Base-by-base conservation (phyloP, 2,329 filamentous ascomycete species). In the Penicillium sp. region DNA sequence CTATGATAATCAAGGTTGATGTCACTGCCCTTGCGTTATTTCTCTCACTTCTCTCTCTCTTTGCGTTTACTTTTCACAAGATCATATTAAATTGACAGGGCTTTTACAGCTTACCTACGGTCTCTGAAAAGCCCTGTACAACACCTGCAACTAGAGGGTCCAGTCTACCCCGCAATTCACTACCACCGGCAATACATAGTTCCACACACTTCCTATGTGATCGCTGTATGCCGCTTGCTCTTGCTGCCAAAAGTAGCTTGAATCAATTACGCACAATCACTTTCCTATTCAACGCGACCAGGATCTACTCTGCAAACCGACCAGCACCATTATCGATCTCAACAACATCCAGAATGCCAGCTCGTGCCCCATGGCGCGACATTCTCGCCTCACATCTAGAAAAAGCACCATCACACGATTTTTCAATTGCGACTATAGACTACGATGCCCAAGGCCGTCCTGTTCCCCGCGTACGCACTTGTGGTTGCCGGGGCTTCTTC, bases 401-500 rank as follows among this genome's bases (percentile, higher is more conserved):
- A 14, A 43, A 58, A 47, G 57, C 54, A 16, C 46, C 50, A 5
- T 44, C 49, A 7, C 52, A 60, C 10, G 57, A 63, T 4, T 65
- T 67, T 42, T 59, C 57, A 6, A 49, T 67, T 10, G 51, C 58
- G 5, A 65, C 64, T 5, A 42, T 65, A 16, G 52, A 44, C 3
- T 32, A 47, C 31, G 49, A 57, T 42, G 37, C 51, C 7, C 24
- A 54, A 2, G 40, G 52, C 13, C 51, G 44, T 2, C 50, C 60
- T 11, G 51, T 64, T 2, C 66, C 66, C 10, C 65, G 66, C 40
- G 53, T 62, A 9, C 64, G 66, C n/a, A 89, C 82, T 60, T 93
- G 90, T 69, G 82, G 95, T 61, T 91, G 82, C 71, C 85, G 91
- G 50, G 89, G 89, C 57, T 83, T 95, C 71, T 95, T 87, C 81